Evolutionary conservation across 1,284 basidiomycete species (phyloP).

Genomic region (Ceratobasidium sp.): DNA sequence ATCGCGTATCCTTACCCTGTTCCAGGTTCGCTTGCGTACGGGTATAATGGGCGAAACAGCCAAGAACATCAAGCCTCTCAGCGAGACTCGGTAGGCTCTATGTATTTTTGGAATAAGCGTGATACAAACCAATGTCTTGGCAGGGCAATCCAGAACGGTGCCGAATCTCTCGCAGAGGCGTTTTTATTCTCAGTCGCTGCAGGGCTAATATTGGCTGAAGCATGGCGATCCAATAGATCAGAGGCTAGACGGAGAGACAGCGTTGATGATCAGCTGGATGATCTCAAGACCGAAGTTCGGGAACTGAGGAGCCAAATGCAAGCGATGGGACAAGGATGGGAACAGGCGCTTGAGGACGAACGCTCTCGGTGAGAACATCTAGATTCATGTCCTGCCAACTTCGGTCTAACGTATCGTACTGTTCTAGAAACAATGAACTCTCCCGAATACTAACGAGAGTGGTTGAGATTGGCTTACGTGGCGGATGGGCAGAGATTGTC

Average conservation of each 20-base stretch:
- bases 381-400: conserved; percentile 35
- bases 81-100: conserved; percentile 78
- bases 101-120: neutral
- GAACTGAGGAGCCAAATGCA: conserved; percentile 65
- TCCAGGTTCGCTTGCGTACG: conserved; percentile 74
- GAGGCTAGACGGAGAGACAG: conserved; percentile 78
- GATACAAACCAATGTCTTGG: conserved; percentile 20
- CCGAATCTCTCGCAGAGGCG: conserved; percentile 86
- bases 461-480: conserved; percentile 77
- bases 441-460: conserved; percentile 75
- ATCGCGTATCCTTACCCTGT: neutral
- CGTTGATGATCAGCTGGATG: conserved; percentile 81
- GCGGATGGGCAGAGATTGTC: conserved; percentile 74
- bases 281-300: conserved; percentile 65
- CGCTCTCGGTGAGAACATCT: conserved; percentile 61
- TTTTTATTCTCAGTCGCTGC: conserved; percentile 88
- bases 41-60: conserved; percentile 84
- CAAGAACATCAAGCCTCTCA: conserved; percentile 82
- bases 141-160: conserved; percentile 90
- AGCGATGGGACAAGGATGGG: conserved; percentile 62
- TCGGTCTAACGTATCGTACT: conserved; percentile 1
- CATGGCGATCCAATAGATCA: conserved; percentile 80
- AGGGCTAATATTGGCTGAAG: conserved; percentile 80
- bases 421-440: conserved; percentile 62
- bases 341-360: conserved; percentile 63